Evolutionary conservation across 2,329 filamentous ascomycete genomes (phyloP).

Genomic region (Talaromyces sp.): DNA sequence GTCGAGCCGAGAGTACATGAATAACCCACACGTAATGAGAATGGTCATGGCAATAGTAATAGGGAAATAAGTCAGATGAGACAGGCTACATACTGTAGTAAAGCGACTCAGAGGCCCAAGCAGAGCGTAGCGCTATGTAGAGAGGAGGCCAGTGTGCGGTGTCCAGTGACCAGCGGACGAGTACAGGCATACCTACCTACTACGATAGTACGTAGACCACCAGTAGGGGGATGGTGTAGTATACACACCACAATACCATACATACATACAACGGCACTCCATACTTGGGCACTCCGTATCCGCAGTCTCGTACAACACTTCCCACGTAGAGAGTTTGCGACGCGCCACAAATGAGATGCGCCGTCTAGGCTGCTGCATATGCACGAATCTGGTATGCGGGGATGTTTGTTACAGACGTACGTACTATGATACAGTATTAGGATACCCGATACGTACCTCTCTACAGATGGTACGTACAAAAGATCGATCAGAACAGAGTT

Average conservation of each 20-base stretch:
- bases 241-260: not conserved
- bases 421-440: not conserved
- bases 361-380: conserved; percentile 7
- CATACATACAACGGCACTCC: not conserved
- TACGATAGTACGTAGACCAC: not conserved
- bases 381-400: conserved; percentile 16
- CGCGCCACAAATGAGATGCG: conserved; percentile 5
- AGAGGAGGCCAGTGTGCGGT: conserved; percentile 4
- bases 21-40: conserved; percentile 14
- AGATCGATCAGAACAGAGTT: not conserved
- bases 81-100: conserved; percentile 3
- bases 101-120: conserved; percentile 8
- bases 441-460: no score
- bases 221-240: not conserved
- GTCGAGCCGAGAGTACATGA: not conserved
- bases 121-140: conserved; percentile 1
- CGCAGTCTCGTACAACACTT: not conserved
- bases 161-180: not conserved
- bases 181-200: not conserved
- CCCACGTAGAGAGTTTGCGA: not conserved
- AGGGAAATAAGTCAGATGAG: not conserved
- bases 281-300: conserved; percentile 8
- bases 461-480: not conserved
- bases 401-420: not conserved
- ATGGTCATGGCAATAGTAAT: conserved; percentile 9